phyloP scores from a whole-genome alignment of 1,284 basidiomycete species.

The Irpex sp. region DNA sequence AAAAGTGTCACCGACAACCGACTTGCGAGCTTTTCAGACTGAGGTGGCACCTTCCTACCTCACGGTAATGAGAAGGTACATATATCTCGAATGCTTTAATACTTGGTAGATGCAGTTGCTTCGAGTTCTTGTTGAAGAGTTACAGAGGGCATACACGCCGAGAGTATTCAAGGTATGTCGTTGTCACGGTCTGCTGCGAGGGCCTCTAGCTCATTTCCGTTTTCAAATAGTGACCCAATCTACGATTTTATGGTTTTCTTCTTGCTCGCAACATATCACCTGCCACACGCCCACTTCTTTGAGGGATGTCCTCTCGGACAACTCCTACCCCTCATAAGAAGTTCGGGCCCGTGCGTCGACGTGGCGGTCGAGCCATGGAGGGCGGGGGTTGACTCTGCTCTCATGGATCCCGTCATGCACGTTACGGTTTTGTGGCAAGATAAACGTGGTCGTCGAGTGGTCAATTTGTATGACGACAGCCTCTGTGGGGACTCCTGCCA shows the following conservation, averaged over 20 bases:
- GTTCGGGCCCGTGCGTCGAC: neutral
- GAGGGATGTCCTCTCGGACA: neutral
- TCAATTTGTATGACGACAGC: conserved; percentile 33
- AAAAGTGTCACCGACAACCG: neutral
- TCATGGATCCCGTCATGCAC: conserved; percentile 5
- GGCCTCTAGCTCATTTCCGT: no score
- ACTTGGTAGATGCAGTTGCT: neutral
- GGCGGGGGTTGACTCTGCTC: conserved; percentile 2
- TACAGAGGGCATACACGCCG: no score
- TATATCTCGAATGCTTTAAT: neutral
- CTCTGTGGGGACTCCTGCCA: conserved; percentile 67
- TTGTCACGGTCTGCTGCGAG: no score
- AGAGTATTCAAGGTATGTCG: no score
- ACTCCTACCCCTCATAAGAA: neutral
- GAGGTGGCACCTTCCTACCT: neutral
- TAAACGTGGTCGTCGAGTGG: conserved; percentile 12
- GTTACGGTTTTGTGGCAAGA: conserved; percentile 5
- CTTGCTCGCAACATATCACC: neutral
- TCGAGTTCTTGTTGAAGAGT: no score
- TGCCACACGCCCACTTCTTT: neutral
- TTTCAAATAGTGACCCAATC: neutral
- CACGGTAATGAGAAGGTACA: neutral
- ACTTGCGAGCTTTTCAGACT: neutral
- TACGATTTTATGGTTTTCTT: neutral
- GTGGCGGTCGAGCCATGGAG: conserved; percentile 2